Evolutionary conservation across 2,329 filamentous ascomycete genomes (phyloP).

Genomic region (Colletotrichum cereale): DNA sequence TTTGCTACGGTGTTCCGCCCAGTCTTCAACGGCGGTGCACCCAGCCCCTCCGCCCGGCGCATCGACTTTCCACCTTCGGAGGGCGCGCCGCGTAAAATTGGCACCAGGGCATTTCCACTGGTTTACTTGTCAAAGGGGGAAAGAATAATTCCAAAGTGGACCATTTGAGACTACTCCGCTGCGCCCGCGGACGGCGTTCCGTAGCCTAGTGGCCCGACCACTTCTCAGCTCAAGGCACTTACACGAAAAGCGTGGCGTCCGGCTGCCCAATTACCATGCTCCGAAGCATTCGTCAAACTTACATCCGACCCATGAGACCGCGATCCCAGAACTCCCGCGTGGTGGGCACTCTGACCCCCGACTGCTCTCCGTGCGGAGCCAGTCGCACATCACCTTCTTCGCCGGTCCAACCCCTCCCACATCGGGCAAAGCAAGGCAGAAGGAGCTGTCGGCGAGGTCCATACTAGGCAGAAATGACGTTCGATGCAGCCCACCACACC

Average conservation of each 20-base stretch:
- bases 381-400: background rate
- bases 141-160: no score
- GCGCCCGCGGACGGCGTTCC: no score
- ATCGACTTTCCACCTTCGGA: no score
- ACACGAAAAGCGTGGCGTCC: background rate
- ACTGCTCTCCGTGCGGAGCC: background rate
- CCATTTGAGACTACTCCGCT: no score
- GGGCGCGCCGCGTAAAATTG: no score
- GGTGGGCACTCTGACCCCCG: background rate
- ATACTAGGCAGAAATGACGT: background rate
- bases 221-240: no score
- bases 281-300: background rate
- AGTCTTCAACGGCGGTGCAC: background rate
- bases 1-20: background rate
- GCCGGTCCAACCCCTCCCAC: background rate
- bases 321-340: no score
- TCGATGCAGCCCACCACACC: background rate
- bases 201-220: no score
- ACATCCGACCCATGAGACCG: background rate
- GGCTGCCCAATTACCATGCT: background rate
- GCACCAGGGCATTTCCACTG: no score
- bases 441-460: background rate
- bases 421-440: background rate
- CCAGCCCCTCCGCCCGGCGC: background rate
- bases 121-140: no score